These are phyloP conservation scores for Botrytis pseudocinerea DNA, from an alignment of 2,329 filamentous ascomycete genomes.

Conservation along the genomic window DNA sequence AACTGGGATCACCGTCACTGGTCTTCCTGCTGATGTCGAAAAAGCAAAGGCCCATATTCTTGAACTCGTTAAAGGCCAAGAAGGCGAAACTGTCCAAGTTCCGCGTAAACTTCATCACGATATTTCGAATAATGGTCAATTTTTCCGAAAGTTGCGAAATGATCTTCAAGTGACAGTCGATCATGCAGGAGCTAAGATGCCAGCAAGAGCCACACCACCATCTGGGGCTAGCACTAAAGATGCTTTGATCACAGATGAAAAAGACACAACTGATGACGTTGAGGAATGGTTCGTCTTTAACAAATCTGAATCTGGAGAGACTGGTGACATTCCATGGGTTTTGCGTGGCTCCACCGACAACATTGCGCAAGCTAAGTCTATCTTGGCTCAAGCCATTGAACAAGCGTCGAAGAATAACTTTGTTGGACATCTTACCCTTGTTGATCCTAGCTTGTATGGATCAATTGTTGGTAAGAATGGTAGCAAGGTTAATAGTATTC, in stretches of 20 bases:
- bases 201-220: slow-evolving; percentile 62
- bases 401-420: slow-evolving; percentile 68
- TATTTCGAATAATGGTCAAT: slow-evolving; percentile 83
- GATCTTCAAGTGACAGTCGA: slow-evolving; percentile 89
- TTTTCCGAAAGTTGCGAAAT: slow-evolving; percentile 87
- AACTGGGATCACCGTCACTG: slow-evolving; percentile 83
- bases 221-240: slow-evolving; percentile 63
- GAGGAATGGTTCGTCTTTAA: slow-evolving; percentile 86
- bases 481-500: slow-evolving; percentile 88
- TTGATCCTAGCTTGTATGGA: slow-evolving; percentile 80
- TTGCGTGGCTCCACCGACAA: slow-evolving; percentile 77
- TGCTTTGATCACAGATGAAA: slow-evolving; percentile 92
- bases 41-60: slow-evolving; percentile 85
- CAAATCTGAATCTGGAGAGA: slow-evolving; percentile 50
- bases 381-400: slow-evolving; percentile 71
- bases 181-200: slow-evolving; percentile 78
- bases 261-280: slow-evolving; percentile 60
- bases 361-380: slow-evolving; percentile 76
- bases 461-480: slow-evolving; percentile 88
- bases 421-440: slow-evolving; percentile 73
- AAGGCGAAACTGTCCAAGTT: slow-evolving; percentile 83
- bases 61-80: slow-evolving; percentile 77
- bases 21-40: slow-evolving; percentile 74
- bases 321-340: slow-evolving; percentile 84
- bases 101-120: slow-evolving; percentile 80